Percentiles rank a stretch among this genome's conserved stretches.
These are phyloP conservation scores for Arctostaphylos glauca DNA, from an alignment of 148 eudicot species.

Conservation along the genomic window DNA sequence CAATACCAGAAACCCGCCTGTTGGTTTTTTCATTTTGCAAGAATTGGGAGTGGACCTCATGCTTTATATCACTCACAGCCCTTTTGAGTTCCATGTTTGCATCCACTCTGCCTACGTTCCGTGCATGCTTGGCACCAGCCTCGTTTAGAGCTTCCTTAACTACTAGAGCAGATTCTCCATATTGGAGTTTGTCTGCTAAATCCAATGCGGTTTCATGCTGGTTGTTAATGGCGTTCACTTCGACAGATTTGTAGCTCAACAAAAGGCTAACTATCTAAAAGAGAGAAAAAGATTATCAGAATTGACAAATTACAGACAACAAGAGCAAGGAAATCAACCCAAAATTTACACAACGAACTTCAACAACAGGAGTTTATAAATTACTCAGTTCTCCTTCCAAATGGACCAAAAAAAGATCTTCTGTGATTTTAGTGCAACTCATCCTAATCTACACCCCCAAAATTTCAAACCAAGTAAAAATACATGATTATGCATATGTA, in stretches of 20 bases:
- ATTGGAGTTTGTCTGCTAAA: conserved; percentile 76
- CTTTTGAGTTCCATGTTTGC: conserved; percentile 74
- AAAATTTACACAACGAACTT: conserved; percentile 1
- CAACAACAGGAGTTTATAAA: not conserved
- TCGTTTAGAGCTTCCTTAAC: conserved; percentile 56
- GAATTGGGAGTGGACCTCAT: conserved; percentile 80
- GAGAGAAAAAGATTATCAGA: not conserved
- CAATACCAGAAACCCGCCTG: conserved; percentile 74
- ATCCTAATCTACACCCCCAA: not conserved
- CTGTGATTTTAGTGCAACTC: not conserved
- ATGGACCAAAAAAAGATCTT: not conserved
- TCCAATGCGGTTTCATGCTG: conserved; percentile 86
- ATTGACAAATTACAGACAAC: not conserved
- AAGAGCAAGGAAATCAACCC: conserved; percentile 1
- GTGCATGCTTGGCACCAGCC: conserved; percentile 72
- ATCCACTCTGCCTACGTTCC: conserved; percentile 57
- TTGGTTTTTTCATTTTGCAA: conserved; percentile 78
- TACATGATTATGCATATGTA: too few species aligned
- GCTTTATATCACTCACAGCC: conserved; percentile 85
- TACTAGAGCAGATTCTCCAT: conserved; percentile 62
- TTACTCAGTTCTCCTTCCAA: not conserved
- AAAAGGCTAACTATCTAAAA: conserved; percentile 60
- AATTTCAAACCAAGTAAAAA: too few species aligned
- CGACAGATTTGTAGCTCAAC: conserved; percentile 54
- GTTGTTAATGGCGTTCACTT: conserved; percentile 69